phyloP scores from a whole-genome alignment of 75 land plant species.

The Ceratopteris richardii region DNA sequence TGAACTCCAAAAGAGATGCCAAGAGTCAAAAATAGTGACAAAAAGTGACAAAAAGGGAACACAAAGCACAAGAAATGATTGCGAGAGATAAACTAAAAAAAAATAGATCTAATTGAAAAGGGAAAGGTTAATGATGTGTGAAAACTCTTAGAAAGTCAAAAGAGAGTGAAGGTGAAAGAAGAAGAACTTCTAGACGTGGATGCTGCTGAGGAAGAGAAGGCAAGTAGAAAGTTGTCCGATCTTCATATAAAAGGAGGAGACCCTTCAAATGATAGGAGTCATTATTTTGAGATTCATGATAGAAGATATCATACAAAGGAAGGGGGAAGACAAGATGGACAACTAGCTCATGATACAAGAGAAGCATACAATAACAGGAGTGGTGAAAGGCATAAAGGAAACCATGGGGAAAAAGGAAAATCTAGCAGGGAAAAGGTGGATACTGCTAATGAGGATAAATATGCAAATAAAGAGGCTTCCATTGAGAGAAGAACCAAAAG shows the following conservation, averaged over 20 bases:
- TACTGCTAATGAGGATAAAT: background rate
- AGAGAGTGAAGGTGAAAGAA: slow-evolving; percentile 28
- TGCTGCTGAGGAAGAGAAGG: slow-evolving; percentile 5
- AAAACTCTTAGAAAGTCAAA: slow-evolving; percentile 16
- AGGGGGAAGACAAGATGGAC: background rate
- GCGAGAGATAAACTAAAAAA: too few relatives aligned
- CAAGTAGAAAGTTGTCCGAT: background rate
- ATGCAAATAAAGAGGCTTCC: too few relatives aligned
- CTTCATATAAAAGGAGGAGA: too few relatives aligned
- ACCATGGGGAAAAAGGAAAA: background rate
- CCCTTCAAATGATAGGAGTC: background rate
- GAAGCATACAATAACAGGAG: slow-evolving; percentile 1
- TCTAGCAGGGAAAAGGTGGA: slow-evolving; percentile 4
- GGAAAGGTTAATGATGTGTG: too few relatives aligned
- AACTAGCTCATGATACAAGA: background rate
- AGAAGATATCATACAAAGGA: background rate
- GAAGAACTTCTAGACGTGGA: slow-evolving; percentile 29
- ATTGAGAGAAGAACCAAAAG: too few relatives aligned
- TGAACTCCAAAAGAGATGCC: too few relatives aligned
- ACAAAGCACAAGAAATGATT: too few relatives aligned
- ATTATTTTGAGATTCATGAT: background rate
- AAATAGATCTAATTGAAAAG: too few relatives aligned
- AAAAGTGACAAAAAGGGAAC: too few relatives aligned
- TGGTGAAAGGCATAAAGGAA: too few relatives aligned
- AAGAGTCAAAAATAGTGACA: too few relatives aligned